Evolutionary conservation across 345 rosid genomes (phyloP).

Genomic region (Moricandia arvensis): DNA sequence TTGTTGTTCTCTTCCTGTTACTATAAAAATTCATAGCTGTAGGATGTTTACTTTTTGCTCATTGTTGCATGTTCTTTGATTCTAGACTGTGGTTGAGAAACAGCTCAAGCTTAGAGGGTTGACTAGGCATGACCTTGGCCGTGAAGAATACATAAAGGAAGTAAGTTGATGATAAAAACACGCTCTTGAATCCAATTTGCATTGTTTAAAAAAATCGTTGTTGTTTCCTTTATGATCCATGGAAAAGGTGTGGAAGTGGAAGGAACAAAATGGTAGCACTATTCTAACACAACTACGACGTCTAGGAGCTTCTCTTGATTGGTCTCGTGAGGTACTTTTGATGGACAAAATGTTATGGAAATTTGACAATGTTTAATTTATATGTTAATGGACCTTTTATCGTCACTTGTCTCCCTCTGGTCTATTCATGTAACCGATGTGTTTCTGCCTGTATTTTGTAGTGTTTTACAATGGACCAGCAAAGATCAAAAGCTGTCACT

Average conservation of each 20-base stretch:
- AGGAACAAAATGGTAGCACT: conserved; percentile 68
- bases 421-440: conserved; percentile 14
- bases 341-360: neutral
- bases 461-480: conserved; percentile 97
- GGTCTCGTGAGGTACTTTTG: conserved; percentile 52
- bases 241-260: conserved; percentile 90
- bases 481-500: conserved; percentile 79
- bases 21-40: neutral
- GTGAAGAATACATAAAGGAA: conserved; percentile 73
- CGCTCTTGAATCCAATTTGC: neutral
- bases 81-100: conserved; percentile 80
- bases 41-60: neutral
- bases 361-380: neutral
- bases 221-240: neutral
- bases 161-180: conserved; percentile 43
- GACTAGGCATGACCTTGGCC: conserved; percentile 88
- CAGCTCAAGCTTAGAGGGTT: conserved; percentile 58
- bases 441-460: conserved; percentile 32
- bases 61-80: neutral
- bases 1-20: neutral
- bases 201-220: neutral
- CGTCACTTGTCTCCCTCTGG: neutral
- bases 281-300: conserved; percentile 68
- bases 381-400: neutral
- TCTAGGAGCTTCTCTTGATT: conserved; percentile 93